Evolutionary conservation across 257 asterid species (phyloP).

Genomic region (Nicotiana noctiflora): DNA sequence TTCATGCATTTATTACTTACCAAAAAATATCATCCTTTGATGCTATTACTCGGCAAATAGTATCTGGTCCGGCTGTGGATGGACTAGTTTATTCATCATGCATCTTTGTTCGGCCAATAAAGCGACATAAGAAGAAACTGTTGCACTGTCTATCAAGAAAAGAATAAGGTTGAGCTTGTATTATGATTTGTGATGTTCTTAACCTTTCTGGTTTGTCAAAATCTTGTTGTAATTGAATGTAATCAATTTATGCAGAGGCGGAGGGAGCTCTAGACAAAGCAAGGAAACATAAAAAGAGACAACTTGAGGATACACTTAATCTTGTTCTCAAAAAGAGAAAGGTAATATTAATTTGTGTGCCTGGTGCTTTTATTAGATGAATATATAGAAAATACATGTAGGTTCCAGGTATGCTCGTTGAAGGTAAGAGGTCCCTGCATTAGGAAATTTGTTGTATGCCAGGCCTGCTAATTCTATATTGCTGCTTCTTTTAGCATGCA

Average conservation of each 20-base stretch:
- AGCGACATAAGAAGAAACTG: background rate
- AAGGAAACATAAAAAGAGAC: conserved; percentile 96
- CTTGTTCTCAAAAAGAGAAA: conserved; percentile 88
- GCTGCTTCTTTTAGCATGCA: too few relatives aligned
- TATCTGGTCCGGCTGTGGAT: background rate
- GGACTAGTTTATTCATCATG: background rate
- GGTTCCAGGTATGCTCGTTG: too few relatives aligned
- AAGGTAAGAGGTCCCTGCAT: too few relatives aligned
- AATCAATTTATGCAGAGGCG: conserved; percentile 57
- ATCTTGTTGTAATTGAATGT: background rate
- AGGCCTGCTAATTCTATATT: too few relatives aligned
- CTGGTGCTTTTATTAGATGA: too few relatives aligned
- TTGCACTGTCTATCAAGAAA: background rate
- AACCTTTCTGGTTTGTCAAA: background rate
- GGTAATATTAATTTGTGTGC: conserved; percentile 30
- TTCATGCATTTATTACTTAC: background rate
- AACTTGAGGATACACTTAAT: conserved; percentile 92
- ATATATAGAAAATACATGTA: too few relatives aligned
- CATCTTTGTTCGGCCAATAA: background rate
- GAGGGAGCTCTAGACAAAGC: conserved; percentile 99
- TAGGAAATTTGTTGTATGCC: too few relatives aligned
- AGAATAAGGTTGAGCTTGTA: background rate
- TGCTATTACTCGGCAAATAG: background rate
- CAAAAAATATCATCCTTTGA: background rate
- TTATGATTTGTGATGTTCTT: background rate